These are phyloP conservation scores for Paecilomyces sp. DNA, from an alignment of 2,329 filamentous ascomycete genomes.

Conservation along the genomic window DNA sequence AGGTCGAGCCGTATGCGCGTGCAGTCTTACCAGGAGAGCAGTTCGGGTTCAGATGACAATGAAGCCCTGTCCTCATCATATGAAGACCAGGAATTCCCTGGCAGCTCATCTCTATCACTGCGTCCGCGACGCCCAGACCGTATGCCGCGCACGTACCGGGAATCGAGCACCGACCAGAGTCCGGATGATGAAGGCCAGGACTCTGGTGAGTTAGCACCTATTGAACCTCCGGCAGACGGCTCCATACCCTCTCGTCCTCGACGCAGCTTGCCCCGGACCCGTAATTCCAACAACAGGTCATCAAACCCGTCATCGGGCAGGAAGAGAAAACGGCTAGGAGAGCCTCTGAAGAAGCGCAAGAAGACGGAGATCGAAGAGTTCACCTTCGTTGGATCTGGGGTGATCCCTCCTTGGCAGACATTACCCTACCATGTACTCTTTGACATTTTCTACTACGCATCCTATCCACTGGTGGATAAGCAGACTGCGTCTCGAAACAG, in stretches of 20 bases:
- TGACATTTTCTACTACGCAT: conserved; percentile 63
- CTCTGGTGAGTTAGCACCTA: conserved; percentile 5
- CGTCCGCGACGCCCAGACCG: conserved; percentile 23
- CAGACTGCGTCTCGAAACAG: conserved; percentile 13
- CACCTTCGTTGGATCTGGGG: conserved; percentile 16
- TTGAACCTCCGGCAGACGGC: conserved; percentile 5
- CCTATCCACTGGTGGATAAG: conserved; percentile 47
- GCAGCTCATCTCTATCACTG: conserved; percentile 16
- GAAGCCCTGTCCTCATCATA: conserved; percentile 8
- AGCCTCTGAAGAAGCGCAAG: conserved; percentile 18
- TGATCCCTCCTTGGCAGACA: conserved; percentile 51
- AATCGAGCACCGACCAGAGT: conserved; percentile 25
- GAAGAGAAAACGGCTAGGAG: conserved; percentile 11
- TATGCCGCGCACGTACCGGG: conserved; percentile 23
- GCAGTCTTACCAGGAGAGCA: conserved; percentile 30
- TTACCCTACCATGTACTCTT: conserved; percentile 64
- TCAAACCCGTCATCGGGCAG: conserved; percentile 11
- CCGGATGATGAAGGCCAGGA: conserved; percentile 10
- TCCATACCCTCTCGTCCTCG: conserved; percentile 4
- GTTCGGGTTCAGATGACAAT: conserved; percentile 19
- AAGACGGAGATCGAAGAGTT: conserved; percentile 13
- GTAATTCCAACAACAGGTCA: conserved; percentile 13
- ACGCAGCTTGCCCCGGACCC: conserved; percentile 12
- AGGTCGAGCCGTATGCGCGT: conserved; percentile 29
- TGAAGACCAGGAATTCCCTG: conserved; percentile 1